A percentile compares a stretch with the other conserved stretches of the same genome.
Conservation (phyloP, 768 basidiomycete species). For the Pleurotus tuber-regium region DNA sequence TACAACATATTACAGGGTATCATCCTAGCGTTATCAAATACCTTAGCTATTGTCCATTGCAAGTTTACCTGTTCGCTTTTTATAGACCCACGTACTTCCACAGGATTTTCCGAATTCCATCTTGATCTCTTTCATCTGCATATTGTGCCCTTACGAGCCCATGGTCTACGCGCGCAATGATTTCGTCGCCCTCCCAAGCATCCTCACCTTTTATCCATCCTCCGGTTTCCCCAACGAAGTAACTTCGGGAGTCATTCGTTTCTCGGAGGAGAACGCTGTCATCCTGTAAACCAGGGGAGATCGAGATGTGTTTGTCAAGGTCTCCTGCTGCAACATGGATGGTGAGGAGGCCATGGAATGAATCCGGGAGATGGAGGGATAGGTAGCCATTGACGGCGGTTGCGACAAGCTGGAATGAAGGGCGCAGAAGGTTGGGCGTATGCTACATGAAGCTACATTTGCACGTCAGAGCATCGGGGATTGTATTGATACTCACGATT, state of each 20-base stretch:
- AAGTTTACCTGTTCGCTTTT: too few relatives aligned
- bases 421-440: conserved; percentile 31
- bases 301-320: conserved; percentile 17
- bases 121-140: conserved; percentile 27
- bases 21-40: too few relatives aligned
- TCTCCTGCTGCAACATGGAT: conserved; percentile 34
- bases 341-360: conserved; percentile 39
- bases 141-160: conserved; percentile 36
- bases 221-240: conserved; percentile 36
- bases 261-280: conserved; percentile 30
- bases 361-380: conserved; percentile 37
- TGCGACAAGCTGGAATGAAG: conserved; percentile 31
- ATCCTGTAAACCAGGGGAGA: conserved; percentile 26
- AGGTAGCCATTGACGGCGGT: conserved; percentile 27
- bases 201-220: conserved; percentile 23
- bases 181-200: conserved; percentile 37
- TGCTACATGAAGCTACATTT: too few relatives aligned
- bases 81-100: conserved; percentile 5
- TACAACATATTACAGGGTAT: too few relatives aligned
- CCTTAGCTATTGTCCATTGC: too few relatives aligned
- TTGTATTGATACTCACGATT: too few relatives aligned
- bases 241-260: conserved; percentile 23
- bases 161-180: conserved; percentile 31
- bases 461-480: too few relatives aligned
- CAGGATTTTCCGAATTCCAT: not conserved